These are phyloP conservation scores for Diophrys appendiculata DNA, from an alignment of 73 alveolate genomes.

Conservation along the genomic window DNA sequence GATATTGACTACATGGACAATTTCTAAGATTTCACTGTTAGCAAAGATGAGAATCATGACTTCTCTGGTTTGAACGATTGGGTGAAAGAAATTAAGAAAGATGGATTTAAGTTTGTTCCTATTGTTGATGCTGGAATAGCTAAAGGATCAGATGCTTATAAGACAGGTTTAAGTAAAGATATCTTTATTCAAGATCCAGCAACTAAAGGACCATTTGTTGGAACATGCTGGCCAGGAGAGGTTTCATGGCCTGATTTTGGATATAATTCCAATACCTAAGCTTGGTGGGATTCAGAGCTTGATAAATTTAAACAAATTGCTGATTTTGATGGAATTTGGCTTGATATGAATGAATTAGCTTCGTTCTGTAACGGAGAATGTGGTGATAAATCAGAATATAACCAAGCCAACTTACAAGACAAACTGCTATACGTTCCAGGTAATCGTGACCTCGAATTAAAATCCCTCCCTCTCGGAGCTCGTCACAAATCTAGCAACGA, in stretches of 20 bases:
- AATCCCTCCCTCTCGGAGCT: slow-evolving; percentile 75
- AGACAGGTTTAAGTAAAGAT: slow-evolving; percentile 59
- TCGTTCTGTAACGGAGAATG: slow-evolving; percentile 82
- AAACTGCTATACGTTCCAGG: slow-evolving; percentile 90
- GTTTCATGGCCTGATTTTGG: slow-evolving; percentile 80
- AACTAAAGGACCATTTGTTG: slow-evolving; percentile 72
- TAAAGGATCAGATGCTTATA: slow-evolving; percentile 55
- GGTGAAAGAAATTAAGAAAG: slow-evolving; percentile 27
- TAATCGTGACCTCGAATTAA: slow-evolving; percentile 64
- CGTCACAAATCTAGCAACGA: slow-evolving; percentile 49
- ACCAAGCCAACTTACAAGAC: slow-evolving; percentile 46
- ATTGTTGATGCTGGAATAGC: slow-evolving; percentile 92
- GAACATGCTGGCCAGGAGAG: slow-evolving; percentile 87
- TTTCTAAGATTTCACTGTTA: slow-evolving; percentile 75
- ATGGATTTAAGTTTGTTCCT: slow-evolving; percentile 82
- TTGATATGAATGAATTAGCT: slow-evolving; percentile 97
- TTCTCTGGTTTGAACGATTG: slow-evolving; percentile 18
- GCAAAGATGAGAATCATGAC: slow-evolving; percentile 11
- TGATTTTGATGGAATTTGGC: slow-evolving; percentile 95
- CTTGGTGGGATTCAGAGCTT: slow-evolving; percentile 74
- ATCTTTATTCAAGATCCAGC: slow-evolving; percentile 79
- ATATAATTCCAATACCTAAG: slow-evolving; percentile 51
- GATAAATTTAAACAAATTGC: slow-evolving; percentile 62
- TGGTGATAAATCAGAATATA: no score
- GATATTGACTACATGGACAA: slow-evolving; percentile 96